Evolutionary conservation across 306 rosid species (phyloP).

Genomic region (Medicago lupulina): DNA sequence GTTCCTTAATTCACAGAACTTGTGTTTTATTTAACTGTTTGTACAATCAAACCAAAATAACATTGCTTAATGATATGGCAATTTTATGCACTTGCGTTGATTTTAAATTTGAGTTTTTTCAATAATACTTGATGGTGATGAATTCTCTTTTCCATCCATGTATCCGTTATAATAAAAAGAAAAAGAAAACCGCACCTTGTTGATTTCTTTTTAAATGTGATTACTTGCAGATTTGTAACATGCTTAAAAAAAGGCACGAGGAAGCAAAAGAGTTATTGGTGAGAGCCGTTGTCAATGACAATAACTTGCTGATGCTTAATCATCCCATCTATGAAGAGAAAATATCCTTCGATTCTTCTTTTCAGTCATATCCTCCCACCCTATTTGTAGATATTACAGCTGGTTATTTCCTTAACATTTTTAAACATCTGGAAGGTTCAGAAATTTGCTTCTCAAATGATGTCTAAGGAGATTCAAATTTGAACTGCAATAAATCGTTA

Average conservation of each 20-base stretch:
- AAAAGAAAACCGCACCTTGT: background rate
- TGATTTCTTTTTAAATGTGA: constrained; percentile 30
- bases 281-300: constrained; percentile 80
- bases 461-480: constrained; percentile 61
- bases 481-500: constrained; percentile 43
- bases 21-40: no score
- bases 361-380: constrained; percentile 22
- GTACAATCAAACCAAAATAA: no score
- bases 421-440: constrained; percentile 73
- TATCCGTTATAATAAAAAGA: background rate
- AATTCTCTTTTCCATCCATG: constrained; percentile 20
- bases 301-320: constrained; percentile 83
- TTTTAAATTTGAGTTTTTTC: constrained; percentile 13
- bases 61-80: constrained; percentile 7
- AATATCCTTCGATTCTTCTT: constrained; percentile 67
- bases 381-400: constrained; percentile 8
- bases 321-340: constrained; percentile 84
- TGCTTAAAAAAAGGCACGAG: constrained; percentile 84
- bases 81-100: constrained; percentile 23
- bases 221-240: constrained; percentile 74
- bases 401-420: constrained; percentile 55
- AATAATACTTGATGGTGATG: constrained; percentile 1
- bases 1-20: no score
- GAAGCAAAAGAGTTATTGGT: constrained; percentile 84
- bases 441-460: constrained; percentile 67